Evolutionary conservation across 768 basidiomycete species (phyloP).

Genomic region (Lyophyllum atratum): DNA sequence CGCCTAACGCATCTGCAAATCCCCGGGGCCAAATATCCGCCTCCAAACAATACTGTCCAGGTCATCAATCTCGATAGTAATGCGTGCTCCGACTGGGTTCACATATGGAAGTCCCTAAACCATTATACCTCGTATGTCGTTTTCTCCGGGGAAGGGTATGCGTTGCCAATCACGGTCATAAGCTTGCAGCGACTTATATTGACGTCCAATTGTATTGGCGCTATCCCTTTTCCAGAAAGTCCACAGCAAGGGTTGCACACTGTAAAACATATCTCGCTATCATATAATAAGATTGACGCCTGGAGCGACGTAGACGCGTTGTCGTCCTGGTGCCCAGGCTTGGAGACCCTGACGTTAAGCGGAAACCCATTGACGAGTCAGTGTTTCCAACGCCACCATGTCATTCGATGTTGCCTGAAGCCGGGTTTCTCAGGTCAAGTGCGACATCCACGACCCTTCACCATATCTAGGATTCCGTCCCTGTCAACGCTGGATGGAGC

Average conservation of each 20-base stretch:
- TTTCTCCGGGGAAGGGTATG: constrained; percentile 11
- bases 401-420: constrained; percentile 3
- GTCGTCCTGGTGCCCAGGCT: constrained; percentile 64
- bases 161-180: constrained; percentile 20
- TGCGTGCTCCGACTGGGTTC: constrained; percentile 55
- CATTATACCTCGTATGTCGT: constrained; percentile 48
- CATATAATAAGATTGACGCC: constrained; percentile 54
- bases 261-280: constrained; percentile 64
- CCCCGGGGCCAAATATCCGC: constrained; percentile 18
- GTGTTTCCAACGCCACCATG: constrained; percentile 22
- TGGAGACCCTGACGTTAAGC: constrained; percentile 60
- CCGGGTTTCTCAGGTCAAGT: constrained; percentile 33
- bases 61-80: constrained; percentile 76
- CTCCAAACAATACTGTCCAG: constrained; percentile 35
- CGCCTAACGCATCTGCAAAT: constrained; percentile 38
- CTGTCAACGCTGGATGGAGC: constrained; percentile 66
- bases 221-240: constrained; percentile 45
- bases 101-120: constrained; percentile 44
- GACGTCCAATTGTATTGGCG: constrained; percentile 57
- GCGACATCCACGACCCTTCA: constrained; percentile 54
- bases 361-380: constrained; percentile 69
- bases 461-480: constrained; percentile 68
- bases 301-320: constrained; percentile 73
- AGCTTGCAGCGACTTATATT: constrained; percentile 71
- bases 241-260: constrained; percentile 27